These are phyloP conservation scores for Sextonia rubra DNA, from an alignment of 164 flowering plant species.

Conservation along the genomic window DNA sequence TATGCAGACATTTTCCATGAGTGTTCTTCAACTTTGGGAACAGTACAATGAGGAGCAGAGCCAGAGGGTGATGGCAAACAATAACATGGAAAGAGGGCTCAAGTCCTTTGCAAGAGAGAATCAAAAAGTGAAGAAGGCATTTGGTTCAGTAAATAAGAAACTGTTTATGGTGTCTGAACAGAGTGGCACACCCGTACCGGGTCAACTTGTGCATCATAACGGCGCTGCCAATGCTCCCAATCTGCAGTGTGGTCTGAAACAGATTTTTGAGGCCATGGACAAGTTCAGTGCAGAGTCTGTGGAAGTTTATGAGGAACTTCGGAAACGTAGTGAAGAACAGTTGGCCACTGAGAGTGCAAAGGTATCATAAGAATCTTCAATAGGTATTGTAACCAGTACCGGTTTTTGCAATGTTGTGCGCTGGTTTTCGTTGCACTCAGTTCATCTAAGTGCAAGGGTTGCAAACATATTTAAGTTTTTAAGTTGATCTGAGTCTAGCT, in stretches of 20 bases:
- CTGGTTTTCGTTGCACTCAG: neutral
- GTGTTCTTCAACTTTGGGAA: slow-evolving; percentile 29
- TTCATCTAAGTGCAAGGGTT: neutral
- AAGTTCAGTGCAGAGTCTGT: slow-evolving; percentile 51
- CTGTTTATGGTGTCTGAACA: slow-evolving; percentile 43
- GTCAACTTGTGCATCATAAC: slow-evolving; percentile 39
- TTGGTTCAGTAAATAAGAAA: slow-evolving; percentile 73
- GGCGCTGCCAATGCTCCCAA: slow-evolving; percentile 37
- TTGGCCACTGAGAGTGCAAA: slow-evolving; percentile 29
- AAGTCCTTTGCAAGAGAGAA: slow-evolving; percentile 69
- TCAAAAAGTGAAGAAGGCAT: slow-evolving; percentile 67
- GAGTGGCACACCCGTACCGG: slow-evolving; percentile 26
- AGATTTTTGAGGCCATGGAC: slow-evolving; percentile 80
- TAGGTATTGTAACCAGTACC: neutral
- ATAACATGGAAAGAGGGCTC: slow-evolving; percentile 41
- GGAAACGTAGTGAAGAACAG: slow-evolving; percentile 50
- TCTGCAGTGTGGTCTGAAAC: slow-evolving; percentile 55
- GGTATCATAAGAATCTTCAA: slow-evolving; percentile 3
- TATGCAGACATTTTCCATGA: slow-evolving; percentile 26
- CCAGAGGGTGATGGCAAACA: slow-evolving; percentile 23
- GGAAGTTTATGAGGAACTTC: slow-evolving; percentile 66
- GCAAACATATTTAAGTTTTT: neutral
- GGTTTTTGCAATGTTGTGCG: neutral
- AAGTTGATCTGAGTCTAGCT: neutral
- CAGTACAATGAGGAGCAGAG: slow-evolving; percentile 25